Evolutionary conservation across 2,329 filamentous ascomycete genomes (phyloP), one percentile per base, ranked within the genome.

Genomic region (Pseudogymnoascus sp.): DNA sequence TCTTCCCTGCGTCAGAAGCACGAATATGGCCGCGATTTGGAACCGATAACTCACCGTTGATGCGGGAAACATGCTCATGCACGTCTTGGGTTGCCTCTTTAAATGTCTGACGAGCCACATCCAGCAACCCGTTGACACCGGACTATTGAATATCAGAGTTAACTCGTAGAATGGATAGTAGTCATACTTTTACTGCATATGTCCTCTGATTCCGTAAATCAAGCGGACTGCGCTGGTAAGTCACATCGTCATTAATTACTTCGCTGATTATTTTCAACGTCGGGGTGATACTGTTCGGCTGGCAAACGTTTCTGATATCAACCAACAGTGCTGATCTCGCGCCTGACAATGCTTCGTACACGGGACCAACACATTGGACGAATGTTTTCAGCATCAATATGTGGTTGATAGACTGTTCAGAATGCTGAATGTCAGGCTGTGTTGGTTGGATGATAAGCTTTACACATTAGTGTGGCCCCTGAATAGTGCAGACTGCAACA

Each of bases 181-280:
- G 19, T 37, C 65, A 61, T 68, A 85, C 83, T 75, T 88, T 94
- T 30, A 97, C 86, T 19, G 92, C 92, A 74, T 95, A 96, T 0
- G 88, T 89, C 63, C 92, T 80, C 70, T 97, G 92, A 63, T 96
- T 95, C 12, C 92, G 82, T 60, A 96, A 77, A 63, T 96, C 92
- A 3, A 97, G 78, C 0, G 94, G 87, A 19, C 86, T 83, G 52
- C 81, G 89, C 61, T 89, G 87, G 65, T 88, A 95, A 0, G 79
- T 82, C 0, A 91, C 89, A 69, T 96, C 89, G 7, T 88, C 81
- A 64, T 97, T 94, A 65, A 99, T 85, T 0, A 82, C 82, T 12
- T 77, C 74, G 45, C 81, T 75, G 58, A 99, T 91, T 1, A 88
- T 73, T 2, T 79, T 74, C 45, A 85, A 76, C 2, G 92, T 79